Percentiles rank a stretch among this genome's conserved stretches.
phyloP scores from a whole-genome alignment of 495 filamentous ascomycete species.

The Penicillium verhagenii region DNA sequence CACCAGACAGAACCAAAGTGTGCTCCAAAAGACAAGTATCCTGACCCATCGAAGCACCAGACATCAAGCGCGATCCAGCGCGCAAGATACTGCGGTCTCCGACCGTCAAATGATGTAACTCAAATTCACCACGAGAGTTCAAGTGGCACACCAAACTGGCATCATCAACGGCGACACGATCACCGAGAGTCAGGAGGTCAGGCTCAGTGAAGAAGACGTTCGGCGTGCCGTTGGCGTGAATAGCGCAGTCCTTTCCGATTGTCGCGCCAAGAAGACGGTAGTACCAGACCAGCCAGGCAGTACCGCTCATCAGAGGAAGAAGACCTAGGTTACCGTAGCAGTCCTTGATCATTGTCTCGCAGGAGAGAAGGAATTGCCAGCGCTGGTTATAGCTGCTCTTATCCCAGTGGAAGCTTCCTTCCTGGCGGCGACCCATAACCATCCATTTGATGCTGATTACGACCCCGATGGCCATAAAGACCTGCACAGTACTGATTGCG shows the following conservation, averaged over 20 bases:
- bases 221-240: constrained; percentile 43
- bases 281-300: constrained; percentile 37
- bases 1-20: constrained; percentile 46
- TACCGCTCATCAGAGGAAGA: constrained; percentile 41
- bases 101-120: constrained; percentile 39
- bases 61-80: constrained; percentile 40
- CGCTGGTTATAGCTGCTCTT: constrained; percentile 41
- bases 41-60: constrained; percentile 40
- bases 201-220: constrained; percentile 50
- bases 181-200: constrained; percentile 43
- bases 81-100: constrained; percentile 44
- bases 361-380: constrained; percentile 45
- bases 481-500: constrained; percentile 27
- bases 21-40: constrained; percentile 48
- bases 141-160: constrained; percentile 46
- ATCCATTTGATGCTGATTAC: constrained; percentile 40
- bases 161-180: constrained; percentile 47
- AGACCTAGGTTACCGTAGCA: constrained; percentile 44
- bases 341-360: constrained; percentile 41
- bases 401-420: constrained; percentile 49
- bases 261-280: constrained; percentile 43
- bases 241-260: constrained; percentile 44
- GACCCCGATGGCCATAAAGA: constrained; percentile 31
- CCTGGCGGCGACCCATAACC: constrained; percentile 39
- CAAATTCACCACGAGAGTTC: constrained; percentile 47